Conservation (phyloP, 495 filamentous ascomycete species). For the Penicillium desertorum region DNA sequence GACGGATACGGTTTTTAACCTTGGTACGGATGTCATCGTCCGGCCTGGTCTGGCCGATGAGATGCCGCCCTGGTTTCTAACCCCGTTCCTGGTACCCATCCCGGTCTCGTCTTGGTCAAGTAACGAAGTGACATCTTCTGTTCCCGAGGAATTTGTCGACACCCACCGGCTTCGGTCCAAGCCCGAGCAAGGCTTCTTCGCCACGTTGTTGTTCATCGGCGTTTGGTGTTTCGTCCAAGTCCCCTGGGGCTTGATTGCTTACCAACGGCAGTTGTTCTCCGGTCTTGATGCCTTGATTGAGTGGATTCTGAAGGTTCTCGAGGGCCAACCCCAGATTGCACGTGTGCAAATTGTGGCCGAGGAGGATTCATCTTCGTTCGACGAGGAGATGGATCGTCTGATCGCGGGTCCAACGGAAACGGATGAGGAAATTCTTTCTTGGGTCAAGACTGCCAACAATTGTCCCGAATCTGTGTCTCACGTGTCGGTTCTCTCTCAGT, state of each 20-base stretch:
- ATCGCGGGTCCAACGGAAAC: neutral
- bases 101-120: neutral
- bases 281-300: neutral
- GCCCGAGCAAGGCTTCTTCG: neutral
- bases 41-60: neutral
- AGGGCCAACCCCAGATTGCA: conserved; percentile 4
- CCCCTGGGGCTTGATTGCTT: neutral
- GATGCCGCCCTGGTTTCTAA: neutral
- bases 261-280: neutral
- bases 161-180: neutral
- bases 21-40: neutral
- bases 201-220: neutral
- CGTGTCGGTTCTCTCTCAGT: neutral
- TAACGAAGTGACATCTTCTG: conserved; percentile 4
- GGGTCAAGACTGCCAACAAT: neutral
- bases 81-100: conserved; percentile 3
- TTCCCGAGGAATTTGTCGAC: neutral
- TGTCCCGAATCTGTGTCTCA: neutral
- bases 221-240: neutral
- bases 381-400: neutral
- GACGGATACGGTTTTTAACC: neutral
- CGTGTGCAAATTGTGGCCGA: conserved; percentile 1
- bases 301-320: neutral
- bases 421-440: neutral
- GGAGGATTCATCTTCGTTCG: neutral